Conservation (phyloP, 23 red algal genomes). For the Gracilaria gracilis region DNA sequence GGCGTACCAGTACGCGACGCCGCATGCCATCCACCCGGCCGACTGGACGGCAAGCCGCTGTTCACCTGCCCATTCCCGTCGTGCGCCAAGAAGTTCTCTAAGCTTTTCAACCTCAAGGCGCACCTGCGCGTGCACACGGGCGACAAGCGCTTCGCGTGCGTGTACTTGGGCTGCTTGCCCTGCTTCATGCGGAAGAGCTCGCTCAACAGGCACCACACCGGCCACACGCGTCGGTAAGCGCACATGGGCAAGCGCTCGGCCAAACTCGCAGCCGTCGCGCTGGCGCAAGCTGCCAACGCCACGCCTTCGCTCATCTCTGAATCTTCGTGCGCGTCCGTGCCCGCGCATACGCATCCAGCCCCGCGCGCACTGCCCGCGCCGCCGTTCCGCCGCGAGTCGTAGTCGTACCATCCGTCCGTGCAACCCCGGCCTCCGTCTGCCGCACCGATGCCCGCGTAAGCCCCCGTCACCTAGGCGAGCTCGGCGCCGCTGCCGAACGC, state of each 20-base stretch:
- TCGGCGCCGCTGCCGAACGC: no score
- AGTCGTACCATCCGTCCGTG: no score
- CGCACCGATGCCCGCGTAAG: no score
- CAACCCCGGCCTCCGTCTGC: no score
- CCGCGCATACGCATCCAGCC: no score
- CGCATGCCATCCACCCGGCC: constrained; percentile 20
- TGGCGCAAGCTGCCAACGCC: not conserved
- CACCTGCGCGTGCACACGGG: constrained; percentile 88
- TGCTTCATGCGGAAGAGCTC: constrained; percentile 85
- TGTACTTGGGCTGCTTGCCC: constrained; percentile 61
- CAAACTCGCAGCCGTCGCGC: not conserved
- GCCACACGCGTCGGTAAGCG: constrained; percentile 56
- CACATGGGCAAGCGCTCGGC: constrained; percentile 38
- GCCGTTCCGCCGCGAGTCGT: no score
- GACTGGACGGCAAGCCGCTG: constrained; percentile 53
- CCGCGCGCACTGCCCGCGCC: no score
- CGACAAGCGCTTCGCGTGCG: constrained; percentile 80
- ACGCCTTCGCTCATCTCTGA: no score
- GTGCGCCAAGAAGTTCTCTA: constrained; percentile 76
- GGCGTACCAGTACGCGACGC: constrained; percentile 53
- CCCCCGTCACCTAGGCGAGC: no score
- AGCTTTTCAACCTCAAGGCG: constrained; percentile 88
- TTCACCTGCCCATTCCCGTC: constrained; percentile 65
- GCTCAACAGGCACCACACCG: constrained; percentile 74
- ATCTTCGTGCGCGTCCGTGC: no score